These are phyloP conservation scores for Neonectria hederae DNA, from an alignment of 2,329 filamentous ascomycete species.

Conservation along the genomic window DNA sequence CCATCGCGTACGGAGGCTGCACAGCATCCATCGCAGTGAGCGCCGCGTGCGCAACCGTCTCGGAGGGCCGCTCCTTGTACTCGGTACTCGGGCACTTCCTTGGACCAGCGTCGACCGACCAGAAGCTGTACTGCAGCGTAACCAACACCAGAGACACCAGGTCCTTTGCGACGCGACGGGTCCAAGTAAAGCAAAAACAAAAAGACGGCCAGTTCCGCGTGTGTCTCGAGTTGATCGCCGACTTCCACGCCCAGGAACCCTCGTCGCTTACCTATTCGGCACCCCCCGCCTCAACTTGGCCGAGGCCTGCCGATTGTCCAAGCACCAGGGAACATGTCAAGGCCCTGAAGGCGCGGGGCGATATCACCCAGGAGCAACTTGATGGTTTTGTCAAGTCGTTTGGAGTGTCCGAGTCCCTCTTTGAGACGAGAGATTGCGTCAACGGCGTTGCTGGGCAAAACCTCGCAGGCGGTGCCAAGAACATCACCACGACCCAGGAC, in stretches of 20 bases:
- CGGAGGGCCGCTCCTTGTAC: conserved; percentile 53
- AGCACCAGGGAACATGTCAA: conserved; percentile 17
- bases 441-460: conserved; percentile 57
- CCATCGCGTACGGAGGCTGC: conserved; percentile 58
- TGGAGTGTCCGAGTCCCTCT: conserved; percentile 41
- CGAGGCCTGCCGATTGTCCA: conserved; percentile 38
- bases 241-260: conserved; percentile 57
- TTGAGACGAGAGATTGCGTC: conserved; percentile 49
- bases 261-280: conserved; percentile 51
- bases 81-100: conserved; percentile 58
- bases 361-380: conserved; percentile 35
- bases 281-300: conserved; percentile 46
- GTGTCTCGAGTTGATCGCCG: conserved; percentile 55
- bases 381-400: conserved; percentile 44
- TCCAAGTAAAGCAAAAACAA: conserved; percentile 55
- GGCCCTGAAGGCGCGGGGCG: conserved; percentile 36
- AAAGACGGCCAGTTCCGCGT: conserved; percentile 48
- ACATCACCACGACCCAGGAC: conserved; percentile 49
- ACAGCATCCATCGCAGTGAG: conserved; percentile 52
- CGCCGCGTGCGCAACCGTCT: conserved; percentile 52
- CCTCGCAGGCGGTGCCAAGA: conserved; percentile 52
- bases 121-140: conserved; percentile 50
- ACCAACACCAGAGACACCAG: conserved; percentile 53
- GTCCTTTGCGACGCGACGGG: conserved; percentile 58
- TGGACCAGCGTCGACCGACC: conserved; percentile 54